Evolutionary conservation across 176 grass and related monocot genomes (phyloP), one percentile per base, ranked within the genome.

Genomic region (Melocanna baccifera): DNA sequence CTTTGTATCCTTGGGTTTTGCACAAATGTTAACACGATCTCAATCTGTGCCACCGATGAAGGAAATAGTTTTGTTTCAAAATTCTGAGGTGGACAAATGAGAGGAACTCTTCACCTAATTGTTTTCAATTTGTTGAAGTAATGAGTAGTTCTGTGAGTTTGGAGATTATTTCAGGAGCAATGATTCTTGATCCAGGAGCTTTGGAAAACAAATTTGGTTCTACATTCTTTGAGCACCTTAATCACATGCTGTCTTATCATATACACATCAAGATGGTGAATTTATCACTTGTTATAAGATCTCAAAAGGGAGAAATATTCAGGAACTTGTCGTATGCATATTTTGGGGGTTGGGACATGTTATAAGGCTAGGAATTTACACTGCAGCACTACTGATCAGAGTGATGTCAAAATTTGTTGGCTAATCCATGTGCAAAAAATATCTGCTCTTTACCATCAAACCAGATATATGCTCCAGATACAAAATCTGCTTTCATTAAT

Each of bases 1-100:
- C 51, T 50, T 22, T 64, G 16, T 26, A 28, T 78, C 30, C 66
- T 86, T 57, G 22, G 50, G 57, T 40, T 78, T 73, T 67, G 67
- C 39, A 86, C 66, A 67, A 28, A 69, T 90, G 58, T 86, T 86
- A 51, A 83, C 73, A 66, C 47, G 73, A 78, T 86, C 79, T 79
- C 81, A 55, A 79, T 79, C 73, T 83, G 67, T 37, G n/a, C 36
- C 78, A 70, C 22, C 29, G 26, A 66, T 56, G 2, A 53, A 20
- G 76, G 22, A 73, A 62, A 50, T 51, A 25, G 5, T 39, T 84
- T 62, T 47, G 26, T 19, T 80, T 42, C 32, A 14, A 59, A 68
- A 67, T 53, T 78, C 39, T 28, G 50, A 30, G 30, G 16, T 37
- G 3, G 0, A 34, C 28, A 68, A 37, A 46, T 46, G 14, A 18